Percentiles rank a stretch among this genome's conserved stretches.
These are phyloP conservation scores for Conticribra guillardii DNA, from an alignment of 108 stramenopile genomes.

Conservation along the genomic window DNA sequence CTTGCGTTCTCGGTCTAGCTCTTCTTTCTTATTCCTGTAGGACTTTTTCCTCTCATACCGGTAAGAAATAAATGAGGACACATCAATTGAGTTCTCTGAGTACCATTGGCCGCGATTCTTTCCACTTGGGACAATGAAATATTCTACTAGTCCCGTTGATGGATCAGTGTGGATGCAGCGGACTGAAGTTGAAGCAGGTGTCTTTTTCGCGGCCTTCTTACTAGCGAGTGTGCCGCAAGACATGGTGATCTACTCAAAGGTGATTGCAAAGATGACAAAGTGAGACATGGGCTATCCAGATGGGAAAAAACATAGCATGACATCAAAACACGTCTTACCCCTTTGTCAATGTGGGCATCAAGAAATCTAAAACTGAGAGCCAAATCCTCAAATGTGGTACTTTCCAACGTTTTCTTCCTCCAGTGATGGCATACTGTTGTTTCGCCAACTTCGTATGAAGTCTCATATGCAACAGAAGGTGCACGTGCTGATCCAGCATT, in stretches of 20 bases:
- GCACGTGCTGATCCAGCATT: constrained; percentile 64
- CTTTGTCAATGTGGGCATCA: constrained; percentile 61
- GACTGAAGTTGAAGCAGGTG: constrained; percentile 36
- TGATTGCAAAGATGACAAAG: constrained; percentile 2
- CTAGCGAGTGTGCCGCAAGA: constrained; percentile 29
- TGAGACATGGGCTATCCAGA: neutral
- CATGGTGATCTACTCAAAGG: constrained; percentile 24
- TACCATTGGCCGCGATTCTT: constrained; percentile 63
- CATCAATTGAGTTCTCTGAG: constrained; percentile 53
- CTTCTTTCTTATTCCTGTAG: constrained; percentile 1
- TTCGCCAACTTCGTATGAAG: constrained; percentile 82
- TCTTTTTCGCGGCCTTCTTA: constrained; percentile 26
- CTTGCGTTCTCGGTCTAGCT: neutral
- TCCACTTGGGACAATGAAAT: constrained; percentile 57
- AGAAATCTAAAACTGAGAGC: constrained; percentile 56
- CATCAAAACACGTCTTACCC: constrained; percentile 40
- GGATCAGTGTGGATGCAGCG: constrained; percentile 53
- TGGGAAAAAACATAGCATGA: neutral
- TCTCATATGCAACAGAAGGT: constrained; percentile 66
- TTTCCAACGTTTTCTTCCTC: constrained; percentile 64
- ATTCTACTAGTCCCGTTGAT: constrained; percentile 54
- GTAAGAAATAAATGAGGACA: constrained; percentile 51
- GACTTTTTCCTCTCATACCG: constrained; percentile 26
- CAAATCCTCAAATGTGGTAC: constrained; percentile 62
- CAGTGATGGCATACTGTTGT: constrained; percentile 70